phyloP scores from a whole-genome alignment of 2,329 filamentous ascomycete species.

The Phyllosticta citriasiana region DNA sequence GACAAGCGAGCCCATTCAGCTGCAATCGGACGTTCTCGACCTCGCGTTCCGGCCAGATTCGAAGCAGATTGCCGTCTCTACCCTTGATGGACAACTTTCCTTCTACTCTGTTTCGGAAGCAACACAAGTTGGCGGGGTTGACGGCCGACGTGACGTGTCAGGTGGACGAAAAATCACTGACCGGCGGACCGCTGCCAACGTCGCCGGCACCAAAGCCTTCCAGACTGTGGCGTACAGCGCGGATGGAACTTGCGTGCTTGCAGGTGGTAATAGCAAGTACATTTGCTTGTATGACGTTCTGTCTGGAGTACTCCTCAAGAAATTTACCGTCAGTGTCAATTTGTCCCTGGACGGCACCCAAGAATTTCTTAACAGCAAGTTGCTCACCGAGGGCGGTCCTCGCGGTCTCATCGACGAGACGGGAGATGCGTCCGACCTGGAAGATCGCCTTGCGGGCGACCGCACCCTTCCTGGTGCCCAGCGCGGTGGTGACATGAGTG shows the following conservation, averaged over 20 bases:
- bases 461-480: constrained; percentile 73
- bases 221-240: constrained; percentile 81
- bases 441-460: constrained; percentile 61
- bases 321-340: constrained; percentile 92
- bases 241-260: constrained; percentile 82
- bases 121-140: constrained; percentile 73
- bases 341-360: constrained; percentile 93
- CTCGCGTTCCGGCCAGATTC: constrained; percentile 85
- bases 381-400: constrained; percentile 84
- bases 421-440: constrained; percentile 79
- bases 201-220: constrained; percentile 83
- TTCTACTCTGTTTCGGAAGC: constrained; percentile 93
- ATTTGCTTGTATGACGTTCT: constrained; percentile 95
- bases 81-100: constrained; percentile 82
- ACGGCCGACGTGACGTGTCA: constrained; percentile 84
- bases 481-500: constrained; percentile 76
- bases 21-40: constrained; percentile 82
- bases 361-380: constrained; percentile 88
- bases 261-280: constrained; percentile 94
- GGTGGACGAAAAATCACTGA: constrained; percentile 84
- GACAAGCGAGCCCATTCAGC: constrained; percentile 84
- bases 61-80: constrained; percentile 81
- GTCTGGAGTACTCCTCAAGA: constrained; percentile 84
- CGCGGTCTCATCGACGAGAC: constrained; percentile 75
- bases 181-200: constrained; percentile 82